phyloP scores from a whole-genome alignment of 805 yeast genomes.

The Blastobotrys americana region DNA sequence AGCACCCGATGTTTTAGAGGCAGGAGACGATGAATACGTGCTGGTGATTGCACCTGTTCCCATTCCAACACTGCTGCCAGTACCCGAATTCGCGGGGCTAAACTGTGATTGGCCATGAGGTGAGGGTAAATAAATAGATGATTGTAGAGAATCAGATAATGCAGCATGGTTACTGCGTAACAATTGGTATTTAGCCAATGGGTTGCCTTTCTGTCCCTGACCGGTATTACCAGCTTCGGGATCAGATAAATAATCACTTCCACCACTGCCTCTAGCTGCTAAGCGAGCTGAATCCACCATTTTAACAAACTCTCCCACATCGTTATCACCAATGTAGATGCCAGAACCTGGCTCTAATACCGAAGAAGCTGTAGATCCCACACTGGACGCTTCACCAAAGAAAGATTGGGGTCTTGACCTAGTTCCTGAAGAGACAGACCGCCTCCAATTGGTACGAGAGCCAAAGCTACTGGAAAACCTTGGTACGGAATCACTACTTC shows the following conservation, averaged over 20 bases:
- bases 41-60: no score
- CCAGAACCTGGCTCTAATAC: constrained; percentile 35
- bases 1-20: constrained; percentile 1
- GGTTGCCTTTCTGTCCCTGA: constrained; percentile 14
- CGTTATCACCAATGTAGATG: constrained; percentile 39
- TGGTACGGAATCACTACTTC: constrained; percentile 27
- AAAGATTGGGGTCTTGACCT: constrained; percentile 52
- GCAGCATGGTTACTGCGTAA: constrained; percentile 29
- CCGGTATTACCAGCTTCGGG: background rate
- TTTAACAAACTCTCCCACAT: constrained; percentile 59
- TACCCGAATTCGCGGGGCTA: constrained; percentile 9
- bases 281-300: constrained; percentile 61
- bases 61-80: no score
- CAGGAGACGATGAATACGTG: background rate
- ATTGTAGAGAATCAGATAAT: constrained; percentile 31
- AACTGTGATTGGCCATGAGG: constrained; percentile 6
- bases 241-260: background rate
- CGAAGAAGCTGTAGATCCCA: constrained; percentile 19
- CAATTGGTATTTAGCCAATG: constrained; percentile 31
- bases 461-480: constrained; percentile 31
- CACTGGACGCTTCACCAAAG: constrained; percentile 23
- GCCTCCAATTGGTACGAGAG: constrained; percentile 23
- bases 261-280: constrained; percentile 6
- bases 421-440: constrained; percentile 33
- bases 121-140: constrained; percentile 18